phyloP scores from a whole-genome alignment of 768 basidiomycete genomes.

The Russula sp. region DNA sequence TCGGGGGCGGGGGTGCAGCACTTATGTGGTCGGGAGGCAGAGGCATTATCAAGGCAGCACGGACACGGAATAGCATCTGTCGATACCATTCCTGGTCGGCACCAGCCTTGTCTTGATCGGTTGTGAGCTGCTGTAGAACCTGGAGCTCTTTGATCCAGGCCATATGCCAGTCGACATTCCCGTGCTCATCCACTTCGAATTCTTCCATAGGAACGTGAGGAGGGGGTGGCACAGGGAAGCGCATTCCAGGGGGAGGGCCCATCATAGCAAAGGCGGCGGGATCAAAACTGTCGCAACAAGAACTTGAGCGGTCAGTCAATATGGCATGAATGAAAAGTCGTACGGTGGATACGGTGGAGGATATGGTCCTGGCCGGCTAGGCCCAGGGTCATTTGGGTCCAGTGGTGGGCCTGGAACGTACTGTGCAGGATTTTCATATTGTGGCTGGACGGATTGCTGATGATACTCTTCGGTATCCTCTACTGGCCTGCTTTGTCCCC shows the following conservation, averaged over 20 bases:
- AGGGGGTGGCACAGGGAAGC: constrained; percentile 59
- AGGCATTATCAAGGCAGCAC: constrained; percentile 61
- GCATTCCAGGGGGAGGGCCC: constrained; percentile 53
- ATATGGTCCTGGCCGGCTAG: constrained; percentile 53
- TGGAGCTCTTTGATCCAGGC: constrained; percentile 80
- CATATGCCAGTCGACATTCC: constrained; percentile 76
- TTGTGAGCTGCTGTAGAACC: constrained; percentile 70
- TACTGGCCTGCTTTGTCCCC: constrained; percentile 40
- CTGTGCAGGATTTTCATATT: constrained; percentile 57
- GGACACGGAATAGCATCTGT: constrained; percentile 80
- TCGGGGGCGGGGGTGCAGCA: constrained; percentile 25
- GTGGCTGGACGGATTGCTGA: constrained; percentile 43
- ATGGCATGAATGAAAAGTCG: constrained; percentile 32
- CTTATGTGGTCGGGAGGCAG: constrained; percentile 29
- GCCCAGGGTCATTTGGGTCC: constrained; percentile 57
- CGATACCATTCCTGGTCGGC: constrained; percentile 82
- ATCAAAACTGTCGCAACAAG: constrained; percentile 53
- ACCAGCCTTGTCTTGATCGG: constrained; percentile 77
- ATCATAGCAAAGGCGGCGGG: constrained; percentile 58
- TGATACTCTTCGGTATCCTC: constrained; percentile 61
- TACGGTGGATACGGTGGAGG: constrained; percentile 62
- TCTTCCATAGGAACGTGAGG: constrained; percentile 63
- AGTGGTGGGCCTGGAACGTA: constrained; percentile 55
- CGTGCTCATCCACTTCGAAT: constrained; percentile 69
- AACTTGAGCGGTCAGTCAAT: background rate